Evolutionary conservation across 306 rosid species (phyloP).

Genomic region (Corylus avellana): DNA sequence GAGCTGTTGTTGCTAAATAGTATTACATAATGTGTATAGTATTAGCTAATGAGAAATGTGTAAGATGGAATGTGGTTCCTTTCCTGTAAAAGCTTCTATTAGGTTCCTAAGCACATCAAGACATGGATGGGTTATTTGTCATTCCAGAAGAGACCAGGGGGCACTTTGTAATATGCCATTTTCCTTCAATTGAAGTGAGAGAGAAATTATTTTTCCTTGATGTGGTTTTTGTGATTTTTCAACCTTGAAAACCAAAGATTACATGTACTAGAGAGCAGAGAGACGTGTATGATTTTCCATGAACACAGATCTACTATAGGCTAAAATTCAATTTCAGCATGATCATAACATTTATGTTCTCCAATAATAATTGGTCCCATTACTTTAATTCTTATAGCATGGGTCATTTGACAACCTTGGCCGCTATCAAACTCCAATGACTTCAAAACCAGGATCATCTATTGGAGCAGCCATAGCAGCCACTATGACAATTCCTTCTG

Average conservation of each 20-base stretch:
- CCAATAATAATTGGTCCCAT: conserved; percentile 7
- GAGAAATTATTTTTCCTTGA: background rate
- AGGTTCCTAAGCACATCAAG: background rate
- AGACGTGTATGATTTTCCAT: background rate
- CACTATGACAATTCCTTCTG: conserved; percentile 66
- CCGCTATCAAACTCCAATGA: conserved; percentile 42
- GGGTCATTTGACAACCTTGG: conserved; percentile 79
- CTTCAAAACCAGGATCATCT: conserved; percentile 85
- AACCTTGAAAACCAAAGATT: background rate
- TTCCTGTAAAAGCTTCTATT: background rate
- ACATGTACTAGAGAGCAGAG: background rate
- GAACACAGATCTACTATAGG: background rate
- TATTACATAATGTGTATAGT: background rate
- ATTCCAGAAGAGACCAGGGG: background rate
- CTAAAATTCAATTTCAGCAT: background rate
- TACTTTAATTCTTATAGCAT: conserved; percentile 47
- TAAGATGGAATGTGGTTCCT: background rate
- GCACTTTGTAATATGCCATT: background rate
- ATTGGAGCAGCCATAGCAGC: conserved; percentile 97
- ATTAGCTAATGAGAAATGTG: background rate
- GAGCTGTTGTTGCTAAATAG: background rate
- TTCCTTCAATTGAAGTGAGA: conserved; percentile 5
- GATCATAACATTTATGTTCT: background rate
- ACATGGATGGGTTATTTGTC: background rate
- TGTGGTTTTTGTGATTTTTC: background rate